phyloP scores from a whole-genome alignment of 2,329 filamentous ascomycete genomes.

The Colletotrichum sp. region DNA sequence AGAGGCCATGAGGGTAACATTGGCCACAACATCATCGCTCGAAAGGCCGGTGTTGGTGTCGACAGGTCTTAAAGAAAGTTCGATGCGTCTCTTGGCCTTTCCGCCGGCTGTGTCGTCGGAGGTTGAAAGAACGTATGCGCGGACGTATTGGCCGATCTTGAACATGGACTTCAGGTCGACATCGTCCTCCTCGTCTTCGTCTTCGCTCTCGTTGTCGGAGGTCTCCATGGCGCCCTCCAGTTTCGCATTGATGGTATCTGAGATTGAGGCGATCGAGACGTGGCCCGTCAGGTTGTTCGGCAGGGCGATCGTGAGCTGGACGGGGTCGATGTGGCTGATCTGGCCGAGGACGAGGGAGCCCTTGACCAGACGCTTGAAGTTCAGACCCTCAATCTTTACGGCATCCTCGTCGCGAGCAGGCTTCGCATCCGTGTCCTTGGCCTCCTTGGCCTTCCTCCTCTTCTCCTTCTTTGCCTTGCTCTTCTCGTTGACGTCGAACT shows the following conservation, averaged over 20 bases:
- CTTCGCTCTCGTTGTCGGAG: slow-evolving; percentile 59
- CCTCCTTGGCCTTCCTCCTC: slow-evolving; percentile 59
- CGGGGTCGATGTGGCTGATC: slow-evolving; percentile 78
- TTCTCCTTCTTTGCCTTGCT: slow-evolving; percentile 57
- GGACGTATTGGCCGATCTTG: slow-evolving; percentile 83
- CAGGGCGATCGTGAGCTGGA: slow-evolving; percentile 81
- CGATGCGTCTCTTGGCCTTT: slow-evolving; percentile 80
- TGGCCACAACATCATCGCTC: slow-evolving; percentile 73
- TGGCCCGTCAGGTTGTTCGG: slow-evolving; percentile 94
- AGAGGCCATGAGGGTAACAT: slow-evolving; percentile 84
- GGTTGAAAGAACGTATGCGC: slow-evolving; percentile 82
- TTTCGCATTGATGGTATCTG: slow-evolving; percentile 75
- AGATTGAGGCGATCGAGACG: slow-evolving; percentile 91
- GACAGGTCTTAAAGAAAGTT: slow-evolving; percentile 82
- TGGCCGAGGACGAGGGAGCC: slow-evolving; percentile 90
- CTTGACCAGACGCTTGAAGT: slow-evolving; percentile 86
- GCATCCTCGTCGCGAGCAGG: slow-evolving; percentile 57
- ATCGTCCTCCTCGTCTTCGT: slow-evolving; percentile 54
- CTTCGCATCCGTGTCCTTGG: slow-evolving; percentile 39
- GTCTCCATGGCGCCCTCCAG: slow-evolving; percentile 71
- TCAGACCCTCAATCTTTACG: slow-evolving; percentile 84
- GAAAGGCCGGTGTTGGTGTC: slow-evolving; percentile 79
- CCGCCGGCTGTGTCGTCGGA: slow-evolving; percentile 65
- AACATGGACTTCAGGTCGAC: slow-evolving; percentile 80
- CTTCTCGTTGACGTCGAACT: slow-evolving; percentile 58